Base-by-base conservation (phyloP, 371 early-diverging fungal genomes). In the Lichtheimia hyalospora region DNA sequence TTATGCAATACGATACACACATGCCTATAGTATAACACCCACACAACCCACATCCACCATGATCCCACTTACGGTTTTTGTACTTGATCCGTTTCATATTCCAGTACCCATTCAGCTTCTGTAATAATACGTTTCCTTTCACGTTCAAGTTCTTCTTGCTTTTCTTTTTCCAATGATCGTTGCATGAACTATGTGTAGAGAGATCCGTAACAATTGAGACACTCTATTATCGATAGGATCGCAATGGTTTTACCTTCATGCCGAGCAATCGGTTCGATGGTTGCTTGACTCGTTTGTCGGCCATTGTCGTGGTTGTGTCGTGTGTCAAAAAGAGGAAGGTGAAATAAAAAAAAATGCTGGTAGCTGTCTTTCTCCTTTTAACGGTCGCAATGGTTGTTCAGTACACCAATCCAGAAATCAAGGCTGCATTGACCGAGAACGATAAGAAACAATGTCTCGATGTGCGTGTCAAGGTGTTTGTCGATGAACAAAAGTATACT, bases 51-150 rank as follows among this genome's bases (percentile, higher is more conserved):
- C 10, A 34, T 34, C 34, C 34, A 34, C 8, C 4, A 27, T 27
- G 27, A 34, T 34, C 34, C 34, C 13, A 56, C 72, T 52, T 80
- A 84, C 84, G 82, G 76, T 53, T 84, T 84, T 24, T 77, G 74
- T 15, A 69, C 57, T 27, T 78, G 74, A 0, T 57, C 62, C 16
- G 61, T 54, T 46, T 78, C 71, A n/a, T 69, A 75, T 46, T 84
- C 82, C 8, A 84, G 42, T 0, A 75, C 71, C 84, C 84, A 84
- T 57, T 84, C 82, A 5, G 84, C 81, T 63, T 84, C 84, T 39
- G 84, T 75, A 46, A 82, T 73, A 13, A 84, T 75, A 18, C 81
- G 66, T 58, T 80, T 79, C 23, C 77, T 70, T 50, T 84, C 84
- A 61, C 60, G 50, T 44, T 74, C 77, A 49, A 77, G 50, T 27